These are phyloP conservation scores for Sonneratia caseolaris DNA, from an alignment of 345 rosid genomes.

Conservation along the genomic window DNA sequence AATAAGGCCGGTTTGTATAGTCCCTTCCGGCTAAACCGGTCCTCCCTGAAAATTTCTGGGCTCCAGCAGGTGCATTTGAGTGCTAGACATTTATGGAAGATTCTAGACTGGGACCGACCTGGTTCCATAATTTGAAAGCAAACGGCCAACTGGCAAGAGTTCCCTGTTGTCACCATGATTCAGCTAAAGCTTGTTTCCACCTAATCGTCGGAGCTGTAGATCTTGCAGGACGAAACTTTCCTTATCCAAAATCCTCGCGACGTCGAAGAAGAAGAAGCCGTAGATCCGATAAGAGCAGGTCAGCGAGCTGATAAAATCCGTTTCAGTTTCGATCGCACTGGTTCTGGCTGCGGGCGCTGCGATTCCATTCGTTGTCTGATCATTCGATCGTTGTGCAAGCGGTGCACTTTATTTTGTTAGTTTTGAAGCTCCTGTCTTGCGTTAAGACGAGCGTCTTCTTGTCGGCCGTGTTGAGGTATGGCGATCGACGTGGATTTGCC, in stretches of 20 bases:
- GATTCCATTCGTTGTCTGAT: neutral
- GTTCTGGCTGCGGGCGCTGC: too few relatives aligned
- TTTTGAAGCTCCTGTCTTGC: neutral
- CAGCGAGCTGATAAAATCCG: neutral
- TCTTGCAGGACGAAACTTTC: neutral
- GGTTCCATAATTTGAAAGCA: neutral
- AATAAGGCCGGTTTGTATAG: too few relatives aligned
- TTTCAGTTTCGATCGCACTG: neutral
- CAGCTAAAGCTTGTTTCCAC: too few relatives aligned
- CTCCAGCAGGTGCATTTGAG: neutral
- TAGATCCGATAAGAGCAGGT: neutral
- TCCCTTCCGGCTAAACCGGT: neutral
- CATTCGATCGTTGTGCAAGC: neutral
- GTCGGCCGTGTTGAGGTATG: neutral
- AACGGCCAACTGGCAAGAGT: neutral
- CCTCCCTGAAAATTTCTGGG: neutral
- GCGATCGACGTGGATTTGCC: neutral
- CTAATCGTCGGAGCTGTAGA: neutral
- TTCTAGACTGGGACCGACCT: neutral
- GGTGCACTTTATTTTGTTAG: neutral
- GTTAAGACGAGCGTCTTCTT: too few relatives aligned
- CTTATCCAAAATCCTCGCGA: neutral
- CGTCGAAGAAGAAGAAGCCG: neutral
- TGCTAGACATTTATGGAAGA: neutral
- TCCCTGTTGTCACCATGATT: too few relatives aligned